Evolutionary conservation across 164 flowering plant genomes (phyloP), one percentile per base, ranked within the genome.

Genomic region (Aristolochia contorta): DNA sequence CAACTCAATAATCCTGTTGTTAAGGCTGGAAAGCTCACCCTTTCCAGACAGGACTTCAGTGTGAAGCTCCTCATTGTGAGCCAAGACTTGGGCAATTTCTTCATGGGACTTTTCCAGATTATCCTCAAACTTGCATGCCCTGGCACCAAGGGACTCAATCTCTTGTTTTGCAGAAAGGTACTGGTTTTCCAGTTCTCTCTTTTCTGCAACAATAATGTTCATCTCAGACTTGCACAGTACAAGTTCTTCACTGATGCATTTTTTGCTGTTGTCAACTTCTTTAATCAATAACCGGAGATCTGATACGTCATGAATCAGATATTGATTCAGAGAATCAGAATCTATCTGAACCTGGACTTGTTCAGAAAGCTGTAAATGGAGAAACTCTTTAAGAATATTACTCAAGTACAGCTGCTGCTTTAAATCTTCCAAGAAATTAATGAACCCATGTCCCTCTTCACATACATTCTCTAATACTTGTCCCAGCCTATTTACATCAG

Each of bases 351-450:
- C 66, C 61, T 75, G 64, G 37, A 56, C 67, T 62, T 79, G 82
- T 37, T 89, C 97, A 23, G 64, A 15, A 24, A 87, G 80, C 70
- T 84, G 88, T 77, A 84, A 47, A 19, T 71, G 65, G 65, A 72
- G 68, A 27, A 79, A 58, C 67, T 89, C 92, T 64, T 83, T 84
- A 3, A 62, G 61, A 49, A 80, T 67, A 73, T 55, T 76, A 50
- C 87, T 37, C 19, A 83, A 56, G 71, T 79, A 84, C 16, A 88
- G 60, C 22, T 87, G 85, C 57, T 83, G 85, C 63, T 79, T 78
- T 45, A 84, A 65, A 68, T 57, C 65, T 69, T 82, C 85, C 25
- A 77, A 51, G 47, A 60, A 56, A 72, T 77, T 74, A 60, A 51
- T 51, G 69, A 22, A 43, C 45, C 61, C 67, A 70, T 33, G 43